Evolutionary conservation across 2,329 filamentous ascomycete species (phyloP), one percentile per base, ranked within the genome.

Genomic region (Fusarium xylarioides): DNA sequence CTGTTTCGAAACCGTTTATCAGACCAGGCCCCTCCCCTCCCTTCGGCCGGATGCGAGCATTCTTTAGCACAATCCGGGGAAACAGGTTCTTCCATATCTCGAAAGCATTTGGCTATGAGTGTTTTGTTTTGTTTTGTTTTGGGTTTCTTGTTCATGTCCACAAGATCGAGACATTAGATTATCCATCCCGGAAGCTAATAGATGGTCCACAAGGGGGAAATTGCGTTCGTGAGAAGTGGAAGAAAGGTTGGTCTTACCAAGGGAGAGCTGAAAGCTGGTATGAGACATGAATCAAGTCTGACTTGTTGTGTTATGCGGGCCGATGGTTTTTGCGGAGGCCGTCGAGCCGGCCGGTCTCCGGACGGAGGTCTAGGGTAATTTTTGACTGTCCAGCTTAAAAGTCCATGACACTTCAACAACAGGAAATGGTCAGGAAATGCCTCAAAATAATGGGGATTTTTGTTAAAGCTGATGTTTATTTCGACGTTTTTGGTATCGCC

Each of bases 201-300:
- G 40, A 30, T 16, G 63, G 15, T 47, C 63, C 56, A 64, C 49
- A 40, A 23, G 32, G 53, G 42, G 47, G 57, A 71, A 30, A 64
- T 71, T 68, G 32, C 57, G 30, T n/a, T 46, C 5, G 52, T 59
- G 54, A 50, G 35, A 53, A 40, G 42, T 56, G 43, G 50, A 64
- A 26, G 35, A 57, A 53, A 46, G 23, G 37, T 49, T 42, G 46
- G 68, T 71, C 52, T 40, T 53, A 71, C 44, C 30, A 71, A 71
- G 63, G 68, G 69, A 68, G 68, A 68, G 68, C 57, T 71, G 68
- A 71, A 50, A 59, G 63, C 43, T 62, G 56, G 47, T 58, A 71
- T 71, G 68, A 71, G 68, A 71, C 43, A 71, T 23, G 26, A 56
- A 32, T 34, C 57, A 40, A 59, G 66, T 55, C 42, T 38, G 30